Conservation (phyloP, 139 green algal species). For the Edaphochlamys debaryana region DNA sequence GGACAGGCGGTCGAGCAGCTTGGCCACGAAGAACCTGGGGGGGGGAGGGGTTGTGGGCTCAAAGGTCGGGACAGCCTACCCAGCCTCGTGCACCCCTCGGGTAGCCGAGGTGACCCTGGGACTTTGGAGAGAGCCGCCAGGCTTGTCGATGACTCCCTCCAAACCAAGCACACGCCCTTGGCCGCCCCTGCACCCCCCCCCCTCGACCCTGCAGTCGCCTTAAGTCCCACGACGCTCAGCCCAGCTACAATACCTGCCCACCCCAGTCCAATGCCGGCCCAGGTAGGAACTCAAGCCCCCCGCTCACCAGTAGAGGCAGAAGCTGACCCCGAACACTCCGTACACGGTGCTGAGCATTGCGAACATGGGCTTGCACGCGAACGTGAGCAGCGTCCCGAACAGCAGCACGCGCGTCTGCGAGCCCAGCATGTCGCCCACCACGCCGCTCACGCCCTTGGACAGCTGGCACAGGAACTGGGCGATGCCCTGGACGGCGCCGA, state of each 20-base stretch:
- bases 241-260: too few relatives aligned
- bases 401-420: conserved; percentile 82
- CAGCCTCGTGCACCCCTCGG: too few relatives aligned
- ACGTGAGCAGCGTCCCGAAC: conserved; percentile 82
- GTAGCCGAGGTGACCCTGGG: too few relatives aligned
- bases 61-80: not conserved
- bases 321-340: conserved; percentile 68
- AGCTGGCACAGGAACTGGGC: conserved; percentile 86
- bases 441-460: conserved; percentile 76
- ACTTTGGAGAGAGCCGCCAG: not conserved
- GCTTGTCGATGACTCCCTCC: too few relatives aligned
- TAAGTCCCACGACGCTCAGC: too few relatives aligned
- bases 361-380: conserved; percentile 90
- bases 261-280: too few relatives aligned
- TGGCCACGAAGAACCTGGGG: conserved; percentile 71
- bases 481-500: conserved; percentile 81
- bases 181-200: too few relatives aligned
- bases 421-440: conserved; percentile 77
- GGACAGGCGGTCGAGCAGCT: conserved; percentile 68
- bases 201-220: too few relatives aligned
- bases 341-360: conserved; percentile 68
- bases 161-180: too few relatives aligned
- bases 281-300: not conserved
- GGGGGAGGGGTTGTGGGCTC: not conserved
- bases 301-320: conserved; percentile 71